Evolutionary conservation across 1,139 yeast genomes (phyloP).

Genomic region (Hansenula sp.): DNA sequence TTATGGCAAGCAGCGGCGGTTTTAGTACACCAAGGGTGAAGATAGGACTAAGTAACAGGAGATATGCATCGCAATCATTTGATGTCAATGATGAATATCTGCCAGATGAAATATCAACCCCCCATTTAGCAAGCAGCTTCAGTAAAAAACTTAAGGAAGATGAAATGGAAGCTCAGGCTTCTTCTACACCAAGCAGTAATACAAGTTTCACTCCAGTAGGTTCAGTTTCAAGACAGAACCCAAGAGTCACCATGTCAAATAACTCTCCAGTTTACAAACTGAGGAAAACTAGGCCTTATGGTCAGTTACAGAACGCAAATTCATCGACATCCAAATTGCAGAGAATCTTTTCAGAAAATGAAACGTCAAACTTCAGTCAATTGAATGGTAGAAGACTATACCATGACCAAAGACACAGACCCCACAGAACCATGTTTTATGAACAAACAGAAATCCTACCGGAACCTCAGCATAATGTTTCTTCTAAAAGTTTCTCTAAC

Average conservation of each 20-base stretch:
- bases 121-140: not conserved
- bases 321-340: constrained; percentile 12
- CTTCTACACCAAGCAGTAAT: not conserved
- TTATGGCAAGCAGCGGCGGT: not conserved
- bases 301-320: constrained; percentile 11
- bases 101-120: not conserved
- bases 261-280: constrained; percentile 6
- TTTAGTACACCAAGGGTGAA: not conserved
- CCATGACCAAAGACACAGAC: constrained; percentile 45
- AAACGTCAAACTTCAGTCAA: constrained; percentile 46
- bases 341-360: constrained; percentile 49
- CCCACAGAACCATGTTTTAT: constrained; percentile 12
- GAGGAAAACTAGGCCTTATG: constrained; percentile 10
- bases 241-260: not conserved
- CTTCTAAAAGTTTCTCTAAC: constrained; percentile 8
- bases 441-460: not conserved
- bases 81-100: not conserved
- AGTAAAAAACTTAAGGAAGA: not conserved
- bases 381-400: constrained; percentile 46
- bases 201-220: not conserved
- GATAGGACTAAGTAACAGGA: not conserved
- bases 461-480: not conserved
- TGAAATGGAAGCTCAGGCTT: not conserved
- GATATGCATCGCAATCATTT: not conserved
- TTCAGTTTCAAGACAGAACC: not conserved